Evolutionary conservation across 176 grass and related monocot species (phyloP), one percentile per base, ranked within the genome.

Genomic region (Hsuehochloa calcarea): DNA sequence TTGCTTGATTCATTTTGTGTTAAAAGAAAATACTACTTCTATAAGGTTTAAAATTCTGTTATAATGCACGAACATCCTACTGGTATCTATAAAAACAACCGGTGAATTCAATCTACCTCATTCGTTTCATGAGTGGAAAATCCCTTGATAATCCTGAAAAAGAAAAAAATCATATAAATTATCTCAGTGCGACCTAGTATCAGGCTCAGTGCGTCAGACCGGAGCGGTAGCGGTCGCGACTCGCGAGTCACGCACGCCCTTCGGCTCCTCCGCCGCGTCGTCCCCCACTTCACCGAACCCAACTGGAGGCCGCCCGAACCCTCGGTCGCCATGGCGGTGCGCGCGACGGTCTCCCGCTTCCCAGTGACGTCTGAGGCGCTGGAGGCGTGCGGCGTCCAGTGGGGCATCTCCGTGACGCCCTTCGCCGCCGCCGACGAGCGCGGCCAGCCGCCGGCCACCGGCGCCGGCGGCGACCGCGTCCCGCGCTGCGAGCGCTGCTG

Each of bases 401-500:
- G 93, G 96, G 96, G 96, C 34, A 84, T 91, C 88, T 80, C 90
- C 17, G 78, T 99, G 35, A 94, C 93, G 43, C 96, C 91, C 56
- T 99, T 99, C 90, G 71, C 93, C 41, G 79, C 86, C 45, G 26
- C 44, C 5, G 96, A 96, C 81, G 96, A 99, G 88, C 74, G 47
- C 39, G 93, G 93, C 64, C 82, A 83, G 40, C 60, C 84, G 15
- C 93, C 93, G 1, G 9, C 78, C 37, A 71, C 45, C 15, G 93
- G 90, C n/a, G 15, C 45, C 71, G 78, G 50, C 14, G 93, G 89
- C 20, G 85, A 95, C 65, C 90, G 69, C 12, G 73, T 99, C 61
- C 96, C 96, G 31, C 96, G 96, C 38, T 99, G 96, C 88, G 91
- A 99, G 44, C 72, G 81, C 77, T 99, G 96, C 91, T 99, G 91